Evolutionary conservation across 306 rosid genomes (phyloP).

Genomic region (Acacia melanoxylon): DNA sequence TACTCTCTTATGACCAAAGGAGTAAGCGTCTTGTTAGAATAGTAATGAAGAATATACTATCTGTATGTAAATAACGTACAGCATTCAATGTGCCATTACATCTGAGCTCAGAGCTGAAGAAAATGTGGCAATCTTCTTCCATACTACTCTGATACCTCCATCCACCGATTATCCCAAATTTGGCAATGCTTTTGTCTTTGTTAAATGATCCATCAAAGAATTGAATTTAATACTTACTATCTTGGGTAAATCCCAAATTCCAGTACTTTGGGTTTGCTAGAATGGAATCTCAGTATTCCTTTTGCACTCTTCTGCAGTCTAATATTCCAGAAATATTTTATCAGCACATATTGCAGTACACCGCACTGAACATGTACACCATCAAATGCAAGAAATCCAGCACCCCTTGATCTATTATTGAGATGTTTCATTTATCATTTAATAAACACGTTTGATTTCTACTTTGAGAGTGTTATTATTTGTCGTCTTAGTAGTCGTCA

Average conservation of each 20-base stretch:
- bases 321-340: not conserved
- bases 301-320: not conserved
- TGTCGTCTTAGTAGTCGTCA: not conserved
- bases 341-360: not conserved
- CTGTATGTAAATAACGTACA: not conserved
- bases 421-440: not conserved
- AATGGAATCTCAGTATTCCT: not conserved
- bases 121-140: not conserved
- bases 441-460: not conserved
- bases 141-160: not conserved
- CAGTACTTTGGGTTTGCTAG: not conserved
- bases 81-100: not conserved
- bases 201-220: not conserved
- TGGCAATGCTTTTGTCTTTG: not conserved
- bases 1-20: not conserved
- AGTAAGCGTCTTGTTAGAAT: not conserved
- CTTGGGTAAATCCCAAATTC: not conserved
- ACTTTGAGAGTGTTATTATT: not conserved
- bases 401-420: not conserved
- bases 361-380: not conserved
- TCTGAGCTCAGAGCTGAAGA: not conserved
- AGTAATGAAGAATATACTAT: not conserved
- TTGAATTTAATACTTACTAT: not conserved
- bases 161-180: not conserved
- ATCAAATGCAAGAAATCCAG: not conserved